A percentile compares a stretch with the other conserved stretches of the same genome.
Evolutionary conservation across 257 asterid genomes (phyloP).

Genomic region (Pogostemon cablin): DNA sequence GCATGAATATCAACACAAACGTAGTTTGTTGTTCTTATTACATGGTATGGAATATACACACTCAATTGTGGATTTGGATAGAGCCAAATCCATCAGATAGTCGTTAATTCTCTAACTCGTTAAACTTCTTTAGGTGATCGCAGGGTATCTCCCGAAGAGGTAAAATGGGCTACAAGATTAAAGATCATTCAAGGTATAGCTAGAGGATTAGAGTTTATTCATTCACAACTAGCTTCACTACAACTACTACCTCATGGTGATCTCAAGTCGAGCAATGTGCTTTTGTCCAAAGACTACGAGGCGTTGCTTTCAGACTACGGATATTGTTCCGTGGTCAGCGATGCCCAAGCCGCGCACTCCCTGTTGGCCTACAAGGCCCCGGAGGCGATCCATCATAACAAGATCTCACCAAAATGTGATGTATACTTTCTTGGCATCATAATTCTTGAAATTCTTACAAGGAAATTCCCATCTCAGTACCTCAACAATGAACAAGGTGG

Average conservation of each 20-base stretch:
- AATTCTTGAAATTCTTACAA: slow-evolving; percentile 75
- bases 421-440: slow-evolving; percentile 71
- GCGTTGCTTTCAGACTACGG: slow-evolving; percentile 75
- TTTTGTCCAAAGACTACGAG: slow-evolving; percentile 49
- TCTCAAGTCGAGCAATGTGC: slow-evolving; percentile 81
- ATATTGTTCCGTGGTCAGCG: slow-evolving; percentile 42
- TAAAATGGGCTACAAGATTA: slow-evolving; percentile 61
- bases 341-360: slow-evolving; percentile 45
- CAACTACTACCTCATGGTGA: slow-evolving; percentile 78
- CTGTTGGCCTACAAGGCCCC: slow-evolving; percentile 68
- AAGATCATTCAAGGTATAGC: slow-evolving; percentile 72
- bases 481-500: slow-evolving; percentile 56
- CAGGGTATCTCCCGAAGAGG: slow-evolving; percentile 46
- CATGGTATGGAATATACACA: slow-evolving; percentile 52
- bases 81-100: background rate
- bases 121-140: slow-evolving; percentile 52
- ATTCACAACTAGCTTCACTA: slow-evolving; percentile 45
- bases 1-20: slow-evolving; percentile 53
- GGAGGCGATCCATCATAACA: slow-evolving; percentile 40
- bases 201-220: slow-evolving; percentile 60
- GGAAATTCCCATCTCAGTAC: slow-evolving; percentile 66
- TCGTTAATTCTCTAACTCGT: background rate
- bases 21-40: slow-evolving; percentile 53
- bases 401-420: slow-evolving; percentile 62
- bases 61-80: too few relatives aligned